Evolutionary conservation across 306 rosid genomes (phyloP).

Genomic region (Erythrophleum fordii): DNA sequence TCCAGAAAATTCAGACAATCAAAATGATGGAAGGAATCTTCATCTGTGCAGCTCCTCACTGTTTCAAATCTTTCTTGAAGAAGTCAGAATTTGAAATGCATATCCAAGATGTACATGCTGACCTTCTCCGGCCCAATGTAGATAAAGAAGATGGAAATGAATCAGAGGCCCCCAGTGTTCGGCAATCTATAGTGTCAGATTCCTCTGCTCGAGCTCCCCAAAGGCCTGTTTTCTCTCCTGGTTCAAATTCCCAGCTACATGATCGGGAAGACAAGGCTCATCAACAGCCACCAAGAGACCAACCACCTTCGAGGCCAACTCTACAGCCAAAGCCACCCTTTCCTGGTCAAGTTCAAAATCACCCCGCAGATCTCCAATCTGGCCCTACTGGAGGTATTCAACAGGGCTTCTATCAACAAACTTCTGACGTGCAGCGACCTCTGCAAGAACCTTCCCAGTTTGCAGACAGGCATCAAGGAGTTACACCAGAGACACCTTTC

Average conservation of each 20-base stretch:
- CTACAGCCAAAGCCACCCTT: slow-evolving; percentile 62
- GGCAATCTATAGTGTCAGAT: slow-evolving; percentile 76
- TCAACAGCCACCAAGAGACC: slow-evolving; percentile 81
- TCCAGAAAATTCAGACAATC: slow-evolving; percentile 96
- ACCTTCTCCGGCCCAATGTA: slow-evolving; percentile 76
- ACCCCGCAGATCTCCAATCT: slow-evolving; percentile 58
- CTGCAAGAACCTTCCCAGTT: slow-evolving; percentile 73
- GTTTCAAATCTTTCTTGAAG: slow-evolving; percentile 92
- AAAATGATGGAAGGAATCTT: slow-evolving; percentile 99
- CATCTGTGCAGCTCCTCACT: slow-evolving; percentile 98
- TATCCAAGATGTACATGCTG: slow-evolving; percentile 73
- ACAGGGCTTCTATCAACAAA: slow-evolving; percentile 65
- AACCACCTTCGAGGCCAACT: slow-evolving; percentile 65
- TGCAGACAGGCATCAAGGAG: slow-evolving; percentile 70
- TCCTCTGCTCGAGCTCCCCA: slow-evolving; percentile 72
- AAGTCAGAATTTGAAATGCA: slow-evolving; percentile 86
- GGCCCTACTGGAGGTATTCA: slow-evolving; percentile 50
- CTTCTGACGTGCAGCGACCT: slow-evolving; percentile 77
- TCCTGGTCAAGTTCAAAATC: slow-evolving; percentile 70
- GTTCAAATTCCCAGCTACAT: slow-evolving; percentile 77
- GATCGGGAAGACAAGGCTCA: slow-evolving; percentile 84
- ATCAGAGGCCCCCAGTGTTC: slow-evolving; percentile 72
- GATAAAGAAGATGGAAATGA: slow-evolving; percentile 90
- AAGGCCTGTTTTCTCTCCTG: slow-evolving; percentile 79
- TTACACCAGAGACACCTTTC: slow-evolving; percentile 63